Evolutionary conservation across 2,329 filamentous ascomycete genomes (phyloP), one percentile per base, ranked within the genome.

Genomic region (Colletotrichum sp.): DNA sequence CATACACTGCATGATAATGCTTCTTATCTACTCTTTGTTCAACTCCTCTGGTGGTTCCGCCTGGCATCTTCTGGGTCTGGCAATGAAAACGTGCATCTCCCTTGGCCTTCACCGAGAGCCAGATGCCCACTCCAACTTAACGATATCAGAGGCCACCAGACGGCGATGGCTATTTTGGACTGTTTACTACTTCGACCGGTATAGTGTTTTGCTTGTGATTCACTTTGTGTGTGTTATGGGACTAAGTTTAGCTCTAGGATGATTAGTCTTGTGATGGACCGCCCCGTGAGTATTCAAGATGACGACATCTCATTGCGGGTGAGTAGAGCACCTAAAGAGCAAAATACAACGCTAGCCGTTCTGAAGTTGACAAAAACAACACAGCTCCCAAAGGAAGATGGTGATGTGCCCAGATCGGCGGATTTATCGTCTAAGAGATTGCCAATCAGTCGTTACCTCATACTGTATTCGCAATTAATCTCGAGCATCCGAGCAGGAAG

Each of bases 101-200:
- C 34, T 72, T 27, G 70, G 56, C 4, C 28, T 72, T 6, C 74
- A 73, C 22, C 32, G 39, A 15, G 32, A 65, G n/a, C 56, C 65
- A 6, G 70, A 69, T 22, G n/a, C 43, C 15, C 56, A 73, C 13
- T 13, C 43, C 34, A 66, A 62, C 15, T 58, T 66, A 16, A 62
- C 70, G 10, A 16, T 22, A 13, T 12, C 36, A 10, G 64, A 72
- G 13, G 27, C 34, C 9, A 62, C 68, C 16, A 68, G 60, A 15
- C 56, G 32, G 18, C 60, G 58, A 36, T 76, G 70, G 74, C n/a
- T 76, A 22, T 76, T 76, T 18, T 76, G 74, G 74, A 76, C 39
- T 13, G 64, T 76, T 12, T 76, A 76, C 30, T 66, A 27, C 8
- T 56, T 73, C 8, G 70, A 76, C 30, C 74, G 74, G 74, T 76